Evolutionary conservation across 2,329 filamentous ascomycete species (phyloP).

Genomic region (Biscogniauxia marginata): DNA sequence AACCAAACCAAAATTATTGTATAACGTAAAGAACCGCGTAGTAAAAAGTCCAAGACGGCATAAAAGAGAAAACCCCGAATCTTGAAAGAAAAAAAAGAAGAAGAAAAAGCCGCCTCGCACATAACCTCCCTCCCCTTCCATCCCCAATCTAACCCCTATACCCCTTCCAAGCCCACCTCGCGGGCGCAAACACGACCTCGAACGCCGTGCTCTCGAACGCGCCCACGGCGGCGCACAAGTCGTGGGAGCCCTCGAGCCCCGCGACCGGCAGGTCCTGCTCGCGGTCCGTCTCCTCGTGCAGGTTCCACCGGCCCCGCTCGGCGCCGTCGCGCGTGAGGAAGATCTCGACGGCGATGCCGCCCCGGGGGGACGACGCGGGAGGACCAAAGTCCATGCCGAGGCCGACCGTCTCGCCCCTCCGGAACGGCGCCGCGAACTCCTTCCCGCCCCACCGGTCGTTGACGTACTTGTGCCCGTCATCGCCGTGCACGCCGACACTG

Average conservation of each 20-base stretch:
- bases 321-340: conserved; percentile 71
- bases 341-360: conserved; percentile 50
- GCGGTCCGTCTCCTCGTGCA: conserved; percentile 72
- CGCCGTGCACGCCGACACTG: conserved; percentile 72
- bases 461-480: conserved; percentile 74
- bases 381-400: conserved; percentile 65
- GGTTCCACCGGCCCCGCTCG: conserved; percentile 62
- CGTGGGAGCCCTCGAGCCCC: conserved; percentile 69
- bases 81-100: no score
- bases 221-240: conserved; percentile 70
- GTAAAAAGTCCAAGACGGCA: no score
- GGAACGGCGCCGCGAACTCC: conserved; percentile 64
- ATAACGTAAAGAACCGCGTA: no score
- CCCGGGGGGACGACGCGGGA: conserved; percentile 23
- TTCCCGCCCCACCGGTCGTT: conserved; percentile 74
- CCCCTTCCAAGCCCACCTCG: conserved; percentile 55
- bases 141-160: conserved; percentile 12
- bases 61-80: no score
- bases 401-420: conserved; percentile 65
- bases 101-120: background rate
- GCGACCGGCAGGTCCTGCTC: conserved; percentile 59
- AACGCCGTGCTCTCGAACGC: conserved; percentile 67
- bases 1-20: no score
- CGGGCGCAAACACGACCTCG: conserved; percentile 62
- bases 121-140: background rate